Base-by-base conservation (phyloP, 1,284 basidiomycete genomes). In the Sphaerobolus stellatus region DNA sequence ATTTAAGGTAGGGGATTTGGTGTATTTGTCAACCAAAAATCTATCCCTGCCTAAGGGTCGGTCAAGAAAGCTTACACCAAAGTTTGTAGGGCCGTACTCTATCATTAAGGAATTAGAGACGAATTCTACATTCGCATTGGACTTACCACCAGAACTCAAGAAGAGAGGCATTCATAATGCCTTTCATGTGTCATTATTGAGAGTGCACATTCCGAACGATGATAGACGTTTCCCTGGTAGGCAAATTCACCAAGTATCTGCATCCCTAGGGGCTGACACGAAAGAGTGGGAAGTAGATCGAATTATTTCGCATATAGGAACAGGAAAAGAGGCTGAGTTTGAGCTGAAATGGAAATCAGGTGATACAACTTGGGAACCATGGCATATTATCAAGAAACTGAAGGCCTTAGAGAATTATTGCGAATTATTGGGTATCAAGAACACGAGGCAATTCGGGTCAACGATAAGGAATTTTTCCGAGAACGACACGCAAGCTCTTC, bases 21-120 rank as follows among this genome's bases (percentile, higher is more conserved):
- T 69, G 0, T 74, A 71, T 45, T 43, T 75, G 2, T 74, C 69
- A 0, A 73, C 68, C 0, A 69, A 71, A 50, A 75, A 74, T 48
- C 38, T 75, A 0, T 56, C 59, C 1, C 36, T 73, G 5, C 66
- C 63, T 0, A 69, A 69, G 36, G 66, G 67, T 2, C 49, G 55
- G 0, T 59, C 68, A 0, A 27, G 62, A 0, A 75, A 75, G 48
- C 56, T 75, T 1, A 45, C 60, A 0, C 73, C 71, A 0, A 75
- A 73, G 38, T 77, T 57, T 33, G 64, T 72, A 25, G 63, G 70
- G 0, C 70, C 70, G 0, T 73, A 66, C 52, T 31, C 49, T 5
- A 62, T 73, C 4, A 8, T 57, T 0, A 53, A 58, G n/a, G 66
- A 69, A 49, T 66, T 62, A 28, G 20, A 51, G 0, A 69, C 69